Evolutionary conservation across 2,329 filamentous ascomycete species (phyloP), one percentile per base, ranked within the genome.

Genomic region (Monosporascus sp.): DNA sequence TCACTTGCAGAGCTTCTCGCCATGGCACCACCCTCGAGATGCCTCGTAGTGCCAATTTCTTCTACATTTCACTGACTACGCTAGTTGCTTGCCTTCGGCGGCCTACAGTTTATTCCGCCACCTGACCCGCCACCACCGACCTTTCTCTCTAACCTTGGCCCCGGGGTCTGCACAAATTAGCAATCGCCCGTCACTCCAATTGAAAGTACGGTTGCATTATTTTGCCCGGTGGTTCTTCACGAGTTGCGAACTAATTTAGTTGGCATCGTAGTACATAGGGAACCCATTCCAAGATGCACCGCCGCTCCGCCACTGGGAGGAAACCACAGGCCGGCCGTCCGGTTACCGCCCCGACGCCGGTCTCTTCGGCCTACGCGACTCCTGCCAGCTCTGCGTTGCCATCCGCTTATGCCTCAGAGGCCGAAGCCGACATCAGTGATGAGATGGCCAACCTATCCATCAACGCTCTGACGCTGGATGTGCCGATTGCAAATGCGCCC

Each of bases 11-110:
- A 66, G 65, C 65, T 64, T 20, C 72, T 35, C 72, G 59, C 73
- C 68, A 82, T 82, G 80, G 79, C 73, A 78, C 76, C 78, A 78
- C 77, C 77, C 76, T 80, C 77, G 67, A 68, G 69, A 72, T 72
- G 68, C 59, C 58, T 65, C 65, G 67, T 70, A 63, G 66, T 68
- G 38, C 38, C 38, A 18, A 8, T 20, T 7, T 41, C 38, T 41
- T 41, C 18, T 54, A 52, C 65, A 55, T 56, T 57, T 57, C 54
- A 58, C 48, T 20, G 56, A 54, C 63, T 58, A 57, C 48, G 51
- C 38, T 44, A 38, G 37, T 51, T 50, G 17, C 41, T 22, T 41
- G 11, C 17, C 18, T 7, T 18, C 38, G 7, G 5, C 17, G 15
- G 11, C 18, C 38, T 18, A 20, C 31, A 11, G 31, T 14, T 35